phyloP scores from a whole-genome alignment of 2,329 filamentous ascomycete genomes.

The Aspergillus neotritici region DNA sequence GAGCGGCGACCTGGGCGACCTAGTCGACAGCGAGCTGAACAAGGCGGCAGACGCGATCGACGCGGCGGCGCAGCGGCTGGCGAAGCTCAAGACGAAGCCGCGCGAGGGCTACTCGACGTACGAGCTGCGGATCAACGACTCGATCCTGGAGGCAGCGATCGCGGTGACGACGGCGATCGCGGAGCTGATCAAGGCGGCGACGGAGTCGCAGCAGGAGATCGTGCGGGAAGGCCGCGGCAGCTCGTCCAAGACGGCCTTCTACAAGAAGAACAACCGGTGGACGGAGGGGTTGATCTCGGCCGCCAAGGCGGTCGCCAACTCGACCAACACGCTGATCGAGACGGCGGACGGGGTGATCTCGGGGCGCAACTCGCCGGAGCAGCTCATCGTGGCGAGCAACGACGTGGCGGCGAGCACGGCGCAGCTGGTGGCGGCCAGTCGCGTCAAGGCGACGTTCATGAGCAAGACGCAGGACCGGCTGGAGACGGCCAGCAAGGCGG shows the following conservation, averaged over 20 bases:
- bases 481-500: conserved; percentile 86
- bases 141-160: conserved; percentile 85
- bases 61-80: conserved; percentile 79
- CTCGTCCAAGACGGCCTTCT: conserved; percentile 85
- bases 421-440: conserved; percentile 88
- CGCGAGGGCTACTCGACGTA: conserved; percentile 92
- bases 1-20: conserved; percentile 80
- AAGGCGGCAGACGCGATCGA: conserved; percentile 95
- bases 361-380: conserved; percentile 86
- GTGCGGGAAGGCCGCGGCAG: conserved; percentile 86
- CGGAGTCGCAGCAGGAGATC: conserved; percentile 89
- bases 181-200: conserved; percentile 89
- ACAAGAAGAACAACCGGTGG: conserved; percentile 99
- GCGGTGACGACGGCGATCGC: conserved; percentile 93
- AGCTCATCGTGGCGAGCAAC: conserved; percentile 96
- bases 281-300: conserved; percentile 96
- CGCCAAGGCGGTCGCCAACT: conserved; percentile 88
- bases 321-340: conserved; percentile 94
- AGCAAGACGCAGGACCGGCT: conserved; percentile 90
- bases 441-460: conserved; percentile 98
- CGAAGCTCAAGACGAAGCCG: conserved; percentile 94
- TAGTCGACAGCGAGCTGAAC: conserved; percentile 84
- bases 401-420: conserved; percentile 94
- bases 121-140: conserved; percentile 92
- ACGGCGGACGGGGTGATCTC: conserved; percentile 94